A percentile compares a stretch with the other conserved stretches of the same genome.
Evolutionary conservation across 306 rosid species (phyloP).

Genomic region (Malus sieversii): DNA sequence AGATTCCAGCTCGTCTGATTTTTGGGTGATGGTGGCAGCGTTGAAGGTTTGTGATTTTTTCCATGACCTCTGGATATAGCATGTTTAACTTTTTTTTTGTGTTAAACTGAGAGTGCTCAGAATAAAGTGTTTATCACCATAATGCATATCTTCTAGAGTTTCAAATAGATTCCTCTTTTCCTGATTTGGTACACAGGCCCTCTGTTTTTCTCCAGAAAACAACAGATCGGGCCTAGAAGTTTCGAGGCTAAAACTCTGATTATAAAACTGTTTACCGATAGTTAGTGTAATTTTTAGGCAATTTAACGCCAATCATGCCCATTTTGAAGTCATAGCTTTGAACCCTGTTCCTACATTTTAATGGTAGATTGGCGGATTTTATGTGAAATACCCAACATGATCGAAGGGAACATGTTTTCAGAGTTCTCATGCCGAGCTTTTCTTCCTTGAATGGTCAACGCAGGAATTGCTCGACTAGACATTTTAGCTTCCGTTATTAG

Average conservation of each 20-base stretch:
- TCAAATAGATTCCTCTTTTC: neutral
- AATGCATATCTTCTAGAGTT: neutral
- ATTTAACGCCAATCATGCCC: neutral
- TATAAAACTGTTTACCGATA: neutral
- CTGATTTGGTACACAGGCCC: neutral
- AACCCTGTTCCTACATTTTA: neutral
- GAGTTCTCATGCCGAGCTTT: neutral
- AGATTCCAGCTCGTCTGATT: slow-evolving; percentile 69
- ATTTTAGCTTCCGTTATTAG: neutral
- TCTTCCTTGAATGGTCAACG: neutral
- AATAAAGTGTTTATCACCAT: neutral
- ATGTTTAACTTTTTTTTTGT: neutral
- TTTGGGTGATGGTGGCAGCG: slow-evolving; percentile 96
- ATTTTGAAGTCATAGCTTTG: neutral
- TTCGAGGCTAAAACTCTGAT: neutral
- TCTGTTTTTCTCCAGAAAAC: neutral
- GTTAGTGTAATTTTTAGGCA: neutral
- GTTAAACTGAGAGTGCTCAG: neutral
- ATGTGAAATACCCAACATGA: neutral
- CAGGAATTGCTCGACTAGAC: neutral
- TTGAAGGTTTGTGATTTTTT: slow-evolving; percentile 58
- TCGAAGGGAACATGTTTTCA: neutral
- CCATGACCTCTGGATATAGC: slow-evolving; percentile 6
- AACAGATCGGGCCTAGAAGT: neutral
- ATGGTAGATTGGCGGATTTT: neutral